Evolutionary conservation across 2,329 filamentous ascomycete species (phyloP), one percentile per base, ranked within the genome.

Genomic region (Aspergillus ruber): DNA sequence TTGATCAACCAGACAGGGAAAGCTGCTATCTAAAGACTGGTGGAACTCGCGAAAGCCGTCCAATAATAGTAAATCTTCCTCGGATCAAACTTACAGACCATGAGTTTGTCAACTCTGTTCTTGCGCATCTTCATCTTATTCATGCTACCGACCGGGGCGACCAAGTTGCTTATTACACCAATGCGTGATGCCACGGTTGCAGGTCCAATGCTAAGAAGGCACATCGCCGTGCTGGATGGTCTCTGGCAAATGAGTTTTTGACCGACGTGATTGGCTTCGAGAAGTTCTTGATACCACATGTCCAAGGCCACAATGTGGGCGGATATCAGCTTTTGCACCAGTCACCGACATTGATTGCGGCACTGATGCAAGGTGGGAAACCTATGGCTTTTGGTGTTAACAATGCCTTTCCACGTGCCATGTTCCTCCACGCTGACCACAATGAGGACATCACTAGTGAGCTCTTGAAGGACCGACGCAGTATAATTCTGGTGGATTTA

Each of bases 331-430:
- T 84, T 1, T 48, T 39, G 0, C 21, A 74, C 45, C 80, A 84
- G 56, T 6, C 63, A 1, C 45, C 65, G 7, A 84, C 78, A 0
- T 48, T 70, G 1, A 82, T 85, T 42, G 64, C 84, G 0, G 70
- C 80, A 0, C 51, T 84, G n/a, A 84, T 85, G 80, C 77, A 80
- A 7, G 80, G 77, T 2, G 81, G 81, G 7, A 80, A 83, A 51
- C 71, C 80, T 0, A 80, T 85, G 76, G 82, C 82, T 0, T 60
- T 75, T 1, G 81, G 81, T 0, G 68, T 85, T 41, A 78, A 62
- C 52, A 70, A 80, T 0, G 76, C 67, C 0, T 74, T 85, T 4
- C 76, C 75, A 0, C 49, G 48, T 0, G 78, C 80, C 3, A 72
- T 67, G 57, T 80, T 82, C 45, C 42, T 80, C 1, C 79, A 82